phyloP scores from a whole-genome alignment of 495 filamentous ascomycete species.

The Trichoderma asperelloides region DNA sequence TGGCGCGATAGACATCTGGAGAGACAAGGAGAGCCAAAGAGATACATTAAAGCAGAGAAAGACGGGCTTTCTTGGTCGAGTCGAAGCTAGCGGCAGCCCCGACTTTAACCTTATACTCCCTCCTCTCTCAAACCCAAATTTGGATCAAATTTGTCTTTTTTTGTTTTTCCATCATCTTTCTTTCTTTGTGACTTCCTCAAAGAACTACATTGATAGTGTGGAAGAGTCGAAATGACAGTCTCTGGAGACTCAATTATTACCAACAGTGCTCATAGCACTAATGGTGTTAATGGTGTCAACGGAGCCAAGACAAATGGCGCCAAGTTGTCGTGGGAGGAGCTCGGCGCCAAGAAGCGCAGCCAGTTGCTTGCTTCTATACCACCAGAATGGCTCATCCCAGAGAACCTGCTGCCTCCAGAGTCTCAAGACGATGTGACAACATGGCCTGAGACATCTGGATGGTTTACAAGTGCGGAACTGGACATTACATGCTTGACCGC shows the following conservation, averaged over 20 bases:
- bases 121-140: neutral
- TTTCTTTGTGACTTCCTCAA: neutral
- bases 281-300: neutral
- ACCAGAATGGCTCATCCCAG: conserved; percentile 31
- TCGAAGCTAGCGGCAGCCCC: neutral
- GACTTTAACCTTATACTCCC: neutral
- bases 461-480: conserved; percentile 27
- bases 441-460: conserved; percentile 30
- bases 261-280: neutral
- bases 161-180: neutral
- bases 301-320: neutral
- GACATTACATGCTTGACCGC: conserved; percentile 23
- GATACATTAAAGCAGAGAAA: neutral
- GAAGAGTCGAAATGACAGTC: neutral
- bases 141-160: neutral
- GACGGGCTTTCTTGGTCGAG: neutral
- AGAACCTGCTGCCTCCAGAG: conserved; percentile 26
- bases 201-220: neutral
- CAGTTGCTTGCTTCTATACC: conserved; percentile 28
- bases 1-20: neutral
- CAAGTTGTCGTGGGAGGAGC: conserved; percentile 23
- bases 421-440: conserved; percentile 29
- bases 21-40: neutral
- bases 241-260: neutral
- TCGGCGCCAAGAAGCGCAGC: conserved; percentile 29